Percentiles rank a stretch among this genome's conserved stretches.
Conservation (phyloP, 306 rosid species). For the Acacia crassicarpa region DNA sequence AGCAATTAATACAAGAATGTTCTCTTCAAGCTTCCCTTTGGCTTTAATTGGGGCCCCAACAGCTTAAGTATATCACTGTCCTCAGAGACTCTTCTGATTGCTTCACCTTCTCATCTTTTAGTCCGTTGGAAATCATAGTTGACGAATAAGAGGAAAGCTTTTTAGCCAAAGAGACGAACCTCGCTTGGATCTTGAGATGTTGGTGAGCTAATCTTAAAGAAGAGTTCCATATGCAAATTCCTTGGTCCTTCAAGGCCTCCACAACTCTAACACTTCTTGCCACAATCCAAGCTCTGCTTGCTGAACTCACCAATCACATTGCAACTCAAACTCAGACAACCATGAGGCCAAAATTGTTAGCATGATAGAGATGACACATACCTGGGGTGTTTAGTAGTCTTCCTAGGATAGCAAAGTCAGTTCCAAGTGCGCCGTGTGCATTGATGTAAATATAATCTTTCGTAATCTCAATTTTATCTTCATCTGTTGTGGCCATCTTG, state of each 20-base stretch:
- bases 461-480: conserved; percentile 54
- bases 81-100: conserved; percentile 60
- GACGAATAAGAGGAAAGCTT: conserved; percentile 17
- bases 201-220: conserved; percentile 42
- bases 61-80: conserved; percentile 64
- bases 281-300: conserved; percentile 32
- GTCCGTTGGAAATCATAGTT: not conserved
- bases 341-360: not conserved
- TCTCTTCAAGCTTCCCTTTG: not conserved
- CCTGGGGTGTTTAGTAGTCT: conserved; percentile 73
- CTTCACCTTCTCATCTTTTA: conserved; percentile 27
- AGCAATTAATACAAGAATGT: not conserved
- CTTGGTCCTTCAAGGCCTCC: conserved; percentile 49
- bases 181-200: conserved; percentile 33
- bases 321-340: too few species aligned
- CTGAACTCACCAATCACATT: conserved; percentile 14
- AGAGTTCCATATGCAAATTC: conserved; percentile 50
- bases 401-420: conserved; percentile 66
- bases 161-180: conserved; percentile 30
- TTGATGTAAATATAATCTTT: conserved; percentile 62
- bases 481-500: conserved; percentile 48
- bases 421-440: conserved; percentile 74
- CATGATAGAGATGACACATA: conserved; percentile 33
- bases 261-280: conserved; percentile 39
- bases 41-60: conserved; percentile 40